Evolutionary conservation across 139 green algal genomes (phyloP), one percentile per base, ranked within the genome.

Genomic region (Penium margaritaceum): DNA sequence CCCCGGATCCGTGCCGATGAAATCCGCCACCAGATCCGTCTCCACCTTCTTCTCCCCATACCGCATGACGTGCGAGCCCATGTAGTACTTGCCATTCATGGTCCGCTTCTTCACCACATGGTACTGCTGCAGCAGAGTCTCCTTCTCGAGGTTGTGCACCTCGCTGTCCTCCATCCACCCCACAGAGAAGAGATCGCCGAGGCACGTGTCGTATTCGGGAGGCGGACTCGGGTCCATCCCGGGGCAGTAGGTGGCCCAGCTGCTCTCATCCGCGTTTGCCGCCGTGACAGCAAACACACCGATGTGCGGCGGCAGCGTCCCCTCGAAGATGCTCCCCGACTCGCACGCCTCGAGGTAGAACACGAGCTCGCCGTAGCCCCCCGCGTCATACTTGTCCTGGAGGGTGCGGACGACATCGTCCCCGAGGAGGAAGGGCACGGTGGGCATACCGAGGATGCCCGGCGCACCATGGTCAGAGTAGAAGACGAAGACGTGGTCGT

Each of bases 161-260:
- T 97, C 91, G 15, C 75, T 83, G 75, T 98, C 87, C 81, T 97
- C 93, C 85, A 98, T 90, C 90, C 89, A 98, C 3, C 89, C 80
- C 34, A 97, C 89, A 24, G 69, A 88, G 85, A 91, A 98, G 9
- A 98, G 86, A 79, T 98, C 93, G 5, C 94, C 93, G 46, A 98
- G 86, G 82, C 93, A 98, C 21, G 90, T 95, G 65, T 73, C 84
- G 62, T 91, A 89, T 81, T 88, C 78, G 60, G 3, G 63, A 7
- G 55, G 86, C 78, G 32, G 80, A 37, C 35, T 34, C 14, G 58
- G 54, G 21, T 51, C 35, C 75, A 85, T 71, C 37, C 79, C 72
- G 1, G 89, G 89, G 81, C 91, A 97, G 88, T 96, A 96, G 0
- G 89, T 95, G 36, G 85, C 93, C 91, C 92, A 98, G 15, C 81